Evolutionary conservation across 1,284 basidiomycete genomes (phyloP), one percentile per base, ranked within the genome.

Genomic region (Vanrija humicola): DNA sequence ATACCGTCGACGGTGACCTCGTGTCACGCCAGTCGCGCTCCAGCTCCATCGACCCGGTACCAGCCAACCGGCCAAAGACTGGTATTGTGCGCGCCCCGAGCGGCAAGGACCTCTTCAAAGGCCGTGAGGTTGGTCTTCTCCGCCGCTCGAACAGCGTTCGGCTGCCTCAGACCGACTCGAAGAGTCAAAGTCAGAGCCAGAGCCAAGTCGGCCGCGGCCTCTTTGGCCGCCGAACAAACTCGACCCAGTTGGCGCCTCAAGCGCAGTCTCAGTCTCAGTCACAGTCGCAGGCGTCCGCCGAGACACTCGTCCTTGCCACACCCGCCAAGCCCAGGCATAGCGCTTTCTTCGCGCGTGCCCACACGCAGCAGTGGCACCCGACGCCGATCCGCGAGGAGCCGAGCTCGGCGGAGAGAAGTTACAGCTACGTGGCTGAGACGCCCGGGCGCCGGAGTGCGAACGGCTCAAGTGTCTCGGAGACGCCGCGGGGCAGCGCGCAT

Each of bases 351-450:
- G 59, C 56, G 14, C 47, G 47, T 8, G 46, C 52, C 8, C 15
- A 7, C 25, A 18, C 38, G 28, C 46, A 23, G n/a, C 48, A 10
- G 48, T 29, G 46, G 23, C 61, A 62, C 43, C 68, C 72, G 3
- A 72, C 72, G 7, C 69, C 69, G 10, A 72, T 72, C n/a, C 61
- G 58, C 46, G 72, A 73, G 53, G 72, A 74, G 51, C 61, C 69
- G 16, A 43, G 38, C 16, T 54, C 57, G 2, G 55, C 53, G 19
- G 48, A 38, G 9, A 50, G 51, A 3, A 34, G 39, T 34, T n/a
- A 38, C 26, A 42, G 52, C n/a, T 46, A 50, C 25, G 59, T 69
- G 18, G 61, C 63, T 4, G 69, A 72, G 43, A 72, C 69, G 25
- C 69, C 69, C 0, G 50, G 47, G 38, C 34, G 18, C 21, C 39